Base-by-base conservation (phyloP, 202 grass and related monocot species). In the Schoenoplectus triqueter region DNA sequence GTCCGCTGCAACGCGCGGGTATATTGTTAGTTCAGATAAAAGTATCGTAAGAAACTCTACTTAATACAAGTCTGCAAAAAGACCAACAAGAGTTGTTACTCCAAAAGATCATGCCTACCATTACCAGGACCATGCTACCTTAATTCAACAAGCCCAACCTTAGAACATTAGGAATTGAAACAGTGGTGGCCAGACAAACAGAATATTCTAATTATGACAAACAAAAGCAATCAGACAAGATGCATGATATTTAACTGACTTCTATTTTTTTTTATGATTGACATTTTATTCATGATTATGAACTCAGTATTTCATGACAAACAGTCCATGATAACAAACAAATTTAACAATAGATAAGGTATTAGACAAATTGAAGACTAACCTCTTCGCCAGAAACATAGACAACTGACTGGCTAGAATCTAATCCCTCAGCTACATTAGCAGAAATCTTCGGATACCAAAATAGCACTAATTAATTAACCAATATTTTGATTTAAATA, bases 311-410 rank as follows among this genome's bases (percentile, higher is more conserved):
- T 57, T 42, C 15, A 78, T 57, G 22, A 42, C 51, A 55, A 20
- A 77, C 4, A 8, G 11, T 56, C 57, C 10, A 57, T 57, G 21
- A 40, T 56, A 39, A 77, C 2, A 40, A 15, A 77, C 11, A 78
- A n/a, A 8, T 57, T 57, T 7, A 41, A 41, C 10, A 78, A n/a
- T 8, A 13, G 14, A 92, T 84, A 52, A 60, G 50, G 71, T 84
- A 86, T 63, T 63, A 69, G 50, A 7, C 14, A 61, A 64, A 1
- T 89, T 31, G 10, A 80, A 88, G 19, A 93, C 88, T 74, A 88
- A 97, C 95, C 95, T 97, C 95, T 86, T 97, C 95, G 41, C 95
- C 95, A 10, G 95, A 97, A 64, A 95, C 95, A 55, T 97, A 97
- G 71, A 97, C 88, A 84, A 97, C 89, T 85, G 91, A 56, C 19